A percentile compares a stretch with the other conserved stretches of the same genome.
Evolutionary conservation across 1,284 basidiomycete genomes (phyloP).

Genomic region (Ustilago hordei): DNA sequence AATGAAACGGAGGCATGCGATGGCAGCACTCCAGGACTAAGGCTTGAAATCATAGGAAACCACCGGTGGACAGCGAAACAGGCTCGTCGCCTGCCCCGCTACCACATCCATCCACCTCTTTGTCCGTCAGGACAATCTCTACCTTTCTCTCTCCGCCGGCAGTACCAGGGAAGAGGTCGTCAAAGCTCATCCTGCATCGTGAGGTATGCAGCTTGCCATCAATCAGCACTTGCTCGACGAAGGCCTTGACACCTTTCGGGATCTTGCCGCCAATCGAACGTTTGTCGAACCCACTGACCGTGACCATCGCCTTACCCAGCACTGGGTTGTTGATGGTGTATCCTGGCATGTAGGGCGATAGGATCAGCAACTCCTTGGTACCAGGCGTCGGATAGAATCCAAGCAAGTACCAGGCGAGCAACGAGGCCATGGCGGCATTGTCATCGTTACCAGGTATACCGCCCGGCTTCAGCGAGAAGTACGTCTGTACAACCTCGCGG

Average conservation of each 20-base stretch:
- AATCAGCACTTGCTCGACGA: conserved; percentile 36
- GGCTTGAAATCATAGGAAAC: conserved; percentile 27
- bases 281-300: conserved; percentile 49
- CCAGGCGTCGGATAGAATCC: conserved; percentile 75
- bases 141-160: conserved; percentile 29
- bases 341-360: conserved; percentile 57
- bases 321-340: conserved; percentile 58
- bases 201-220: conserved; percentile 44
- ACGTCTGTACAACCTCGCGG: conserved; percentile 43
- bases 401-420: conserved; percentile 75
- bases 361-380: conserved; percentile 56
- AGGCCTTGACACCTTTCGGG: conserved; percentile 38
- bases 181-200: conserved; percentile 46
- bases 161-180: conserved; percentile 49
- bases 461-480: conserved; percentile 51
- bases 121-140: conserved; percentile 38
- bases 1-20: background rate
- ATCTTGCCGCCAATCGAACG: conserved; percentile 28
- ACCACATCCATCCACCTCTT: conserved; percentile 40
- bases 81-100: conserved; percentile 18
- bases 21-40: background rate
- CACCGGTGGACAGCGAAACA: conserved; percentile 42
- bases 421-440: conserved; percentile 78
- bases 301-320: conserved; percentile 51
- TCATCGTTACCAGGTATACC: conserved; percentile 73